Evolutionary conservation across 306 rosid species (phyloP), one percentile per base, ranked within the genome.

Genomic region (Vigna reflexopilosa): DNA sequence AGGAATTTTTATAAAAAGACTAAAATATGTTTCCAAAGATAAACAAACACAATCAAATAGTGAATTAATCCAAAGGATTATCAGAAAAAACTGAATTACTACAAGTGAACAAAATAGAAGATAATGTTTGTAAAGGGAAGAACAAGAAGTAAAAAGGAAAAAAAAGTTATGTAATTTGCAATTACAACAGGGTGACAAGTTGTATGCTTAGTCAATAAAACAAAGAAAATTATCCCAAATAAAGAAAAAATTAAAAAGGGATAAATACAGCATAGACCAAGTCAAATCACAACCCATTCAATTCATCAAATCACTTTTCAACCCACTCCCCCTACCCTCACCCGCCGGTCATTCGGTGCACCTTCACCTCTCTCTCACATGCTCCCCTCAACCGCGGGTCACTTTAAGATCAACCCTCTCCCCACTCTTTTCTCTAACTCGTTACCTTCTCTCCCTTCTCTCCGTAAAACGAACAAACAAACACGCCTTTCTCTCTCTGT

Each of bases 381-480:
- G 0, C 12, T 42, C 13, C 49, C 9, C 49, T 77, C 81, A 77
- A 85, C 86, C 9, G 55, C 84, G 30, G 56, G 86, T 81, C 50
- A 69, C 75, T 34, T 24, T 81, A 76, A 17, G 83, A 70, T 22
- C 4, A 40, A 28, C 34, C 19, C 6, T 32, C 71, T 2, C 57
- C 15, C 52, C 9, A 17, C 11, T 10, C 32, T 13, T 73, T 6
- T 9, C 28, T 19, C 76, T 67, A 63, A 52, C 48, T 58, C 66
- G 48, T 72, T 64, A 59, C 24, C 30, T 14, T 57, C 48, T 62
- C 72, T 51, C 66, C 24, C 30, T 14, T 57, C 48, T 62, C 72
- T 51, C 66, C 51, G 64, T 59, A 69, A 58, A 48, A 32, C 19
- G 44, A 22, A 17, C 16, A 57, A 57, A 24, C 63, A 32, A 7